Evolutionary conservation across 352 stramenopile species (phyloP).

Genomic region (Pythium monospermum): DNA sequence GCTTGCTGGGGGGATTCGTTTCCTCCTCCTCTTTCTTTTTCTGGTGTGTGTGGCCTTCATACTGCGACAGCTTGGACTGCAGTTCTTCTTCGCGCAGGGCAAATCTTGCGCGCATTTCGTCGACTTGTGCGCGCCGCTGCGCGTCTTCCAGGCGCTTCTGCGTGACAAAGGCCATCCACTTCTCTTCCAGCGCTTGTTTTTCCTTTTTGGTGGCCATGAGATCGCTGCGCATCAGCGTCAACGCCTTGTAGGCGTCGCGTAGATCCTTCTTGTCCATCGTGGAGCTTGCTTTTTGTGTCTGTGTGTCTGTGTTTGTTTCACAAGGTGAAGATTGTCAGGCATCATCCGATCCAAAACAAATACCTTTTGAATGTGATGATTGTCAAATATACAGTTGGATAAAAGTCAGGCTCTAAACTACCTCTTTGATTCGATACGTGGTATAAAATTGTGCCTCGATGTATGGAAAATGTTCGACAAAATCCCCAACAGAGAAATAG

Average conservation of each 20-base stretch:
- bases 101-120: conserved; percentile 8
- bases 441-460: too few relatives aligned
- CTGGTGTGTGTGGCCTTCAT: background rate
- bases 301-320: too few relatives aligned
- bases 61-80: background rate
- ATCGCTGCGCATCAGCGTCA: conserved; percentile 40
- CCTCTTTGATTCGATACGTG: background rate
- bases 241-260: conserved; percentile 40
- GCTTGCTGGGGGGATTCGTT: background rate
- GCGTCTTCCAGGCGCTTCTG: conserved; percentile 6
- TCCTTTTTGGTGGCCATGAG: conserved; percentile 18
- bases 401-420: background rate
- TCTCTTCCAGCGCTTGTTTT: conserved; percentile 13
- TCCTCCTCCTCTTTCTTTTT: background rate
- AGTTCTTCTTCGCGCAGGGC: conserved; percentile 16
- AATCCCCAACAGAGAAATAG: background rate
- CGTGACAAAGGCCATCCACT: conserved; percentile 1
- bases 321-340: too few relatives aligned
- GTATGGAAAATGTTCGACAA: too few relatives aligned
- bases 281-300: too few relatives aligned
- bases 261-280: conserved; percentile 50
- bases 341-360: too few relatives aligned
- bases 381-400: conserved; percentile 5
- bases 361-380: too few relatives aligned
- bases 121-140: background rate